These are phyloP conservation scores for Candida tibetensis DNA, from an alignment of 805 yeast genomes.

Conservation along the genomic window DNA sequence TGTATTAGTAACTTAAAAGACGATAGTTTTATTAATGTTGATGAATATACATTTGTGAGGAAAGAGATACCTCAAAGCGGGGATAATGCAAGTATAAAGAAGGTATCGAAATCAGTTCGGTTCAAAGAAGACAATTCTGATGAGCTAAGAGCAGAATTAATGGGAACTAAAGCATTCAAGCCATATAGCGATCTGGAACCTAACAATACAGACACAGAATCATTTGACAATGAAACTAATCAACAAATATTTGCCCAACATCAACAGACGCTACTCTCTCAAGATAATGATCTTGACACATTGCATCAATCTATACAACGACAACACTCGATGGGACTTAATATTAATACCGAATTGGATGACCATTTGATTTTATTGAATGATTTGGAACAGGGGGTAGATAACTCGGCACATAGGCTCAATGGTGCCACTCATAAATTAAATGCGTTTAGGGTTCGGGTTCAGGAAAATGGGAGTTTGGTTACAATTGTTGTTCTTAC, in stretches of 20 bases:
- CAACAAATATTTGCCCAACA: constrained; percentile 43
- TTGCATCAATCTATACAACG: constrained; percentile 32
- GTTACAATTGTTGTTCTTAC: constrained; percentile 41
- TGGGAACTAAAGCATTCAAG: constrained; percentile 33
- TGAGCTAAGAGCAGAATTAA: constrained; percentile 26
- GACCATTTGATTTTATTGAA: constrained; percentile 40
- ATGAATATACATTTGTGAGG: constrained; percentile 27
- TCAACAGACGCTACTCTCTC: constrained; percentile 38
- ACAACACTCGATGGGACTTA: constrained; percentile 40
- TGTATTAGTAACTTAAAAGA: constrained; percentile 15
- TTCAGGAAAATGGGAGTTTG: constrained; percentile 42
- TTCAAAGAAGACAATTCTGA: constrained; percentile 27
- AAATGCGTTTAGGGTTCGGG: constrained; percentile 29
- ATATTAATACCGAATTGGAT: constrained; percentile 39
- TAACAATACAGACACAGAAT: constrained; percentile 13
- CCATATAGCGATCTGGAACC: constrained; percentile 35
- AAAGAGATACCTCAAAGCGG: constrained; percentile 3
- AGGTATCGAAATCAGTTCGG: constrained; percentile 31
- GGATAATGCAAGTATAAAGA: constrained; percentile 7
- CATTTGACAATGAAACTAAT: constrained; percentile 29
- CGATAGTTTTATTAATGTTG: constrained; percentile 29
- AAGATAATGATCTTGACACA: constrained; percentile 34
- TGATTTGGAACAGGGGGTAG: constrained; percentile 43
- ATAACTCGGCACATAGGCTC: constrained; percentile 28
- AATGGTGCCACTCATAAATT: constrained; percentile 30